phyloP scores from a whole-genome alignment of 495 filamentous ascomycete genomes.

The Achaetomiella virescens region DNA sequence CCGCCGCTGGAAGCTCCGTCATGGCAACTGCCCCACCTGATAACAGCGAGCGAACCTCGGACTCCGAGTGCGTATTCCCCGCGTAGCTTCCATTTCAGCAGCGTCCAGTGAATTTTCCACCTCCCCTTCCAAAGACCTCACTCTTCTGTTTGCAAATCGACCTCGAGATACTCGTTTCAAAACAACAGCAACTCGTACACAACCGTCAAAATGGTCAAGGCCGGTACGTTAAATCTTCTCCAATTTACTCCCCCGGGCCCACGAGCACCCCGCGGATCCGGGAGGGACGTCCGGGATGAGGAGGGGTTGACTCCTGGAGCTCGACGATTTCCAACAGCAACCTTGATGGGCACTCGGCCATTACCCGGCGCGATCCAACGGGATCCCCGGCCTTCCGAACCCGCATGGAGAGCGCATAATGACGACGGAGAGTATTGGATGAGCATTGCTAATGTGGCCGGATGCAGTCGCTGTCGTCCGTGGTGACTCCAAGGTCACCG shows the following conservation, averaged over 20 bases:
- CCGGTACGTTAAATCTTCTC: conserved; percentile 58
- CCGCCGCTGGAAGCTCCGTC: conserved; percentile 1
- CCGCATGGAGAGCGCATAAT: conserved; percentile 3
- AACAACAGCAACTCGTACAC: conserved; percentile 8
- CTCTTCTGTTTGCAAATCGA: neutral
- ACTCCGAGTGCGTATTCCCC: conserved; percentile 12
- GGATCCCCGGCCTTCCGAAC: conserved; percentile 1
- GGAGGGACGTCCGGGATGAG: conserved; percentile 7
- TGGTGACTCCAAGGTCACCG: conserved; percentile 88
- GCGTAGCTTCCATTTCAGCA: conserved; percentile 6
- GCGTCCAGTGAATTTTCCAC: conserved; percentile 8
- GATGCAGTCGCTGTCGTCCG: conserved; percentile 83
- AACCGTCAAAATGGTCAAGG: conserved; percentile 80
- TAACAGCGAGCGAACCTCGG: conserved; percentile 18
- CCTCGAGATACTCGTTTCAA: neutral
- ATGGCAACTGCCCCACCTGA: conserved; percentile 18
- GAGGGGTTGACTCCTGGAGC: neutral
- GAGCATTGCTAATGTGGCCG: conserved; percentile 25
- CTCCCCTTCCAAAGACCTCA: neutral
- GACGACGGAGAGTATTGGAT: neutral
- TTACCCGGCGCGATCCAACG: neutral
- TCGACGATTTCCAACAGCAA: conserved; percentile 9
- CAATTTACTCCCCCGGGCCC: conserved; percentile 25
- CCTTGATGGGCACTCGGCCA: conserved; percentile 27
- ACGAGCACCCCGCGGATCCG: conserved; percentile 12